These are phyloP conservation scores for Cyclotella kingstonii DNA, from an alignment of 108 stramenopile species.

Conservation along the genomic window DNA sequence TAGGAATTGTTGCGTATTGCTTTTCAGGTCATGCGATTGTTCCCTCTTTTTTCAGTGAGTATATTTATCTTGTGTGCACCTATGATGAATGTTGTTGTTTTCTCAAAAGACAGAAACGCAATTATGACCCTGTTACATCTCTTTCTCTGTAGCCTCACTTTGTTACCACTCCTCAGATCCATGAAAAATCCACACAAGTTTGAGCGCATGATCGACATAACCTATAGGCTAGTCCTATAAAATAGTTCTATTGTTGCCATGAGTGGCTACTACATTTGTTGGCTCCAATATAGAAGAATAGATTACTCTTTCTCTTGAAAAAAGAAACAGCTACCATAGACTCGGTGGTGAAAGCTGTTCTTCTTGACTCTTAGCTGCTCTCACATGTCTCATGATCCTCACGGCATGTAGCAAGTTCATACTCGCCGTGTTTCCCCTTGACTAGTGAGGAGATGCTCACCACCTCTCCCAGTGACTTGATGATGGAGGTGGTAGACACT, in stretches of 20 bases:
- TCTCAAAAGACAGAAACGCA: no score
- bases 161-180: conserved; percentile 22
- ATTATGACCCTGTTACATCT: no score
- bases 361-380: conserved; percentile 58
- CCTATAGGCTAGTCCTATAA: conserved; percentile 55
- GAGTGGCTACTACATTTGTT: conserved; percentile 79
- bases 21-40: conserved; percentile 84
- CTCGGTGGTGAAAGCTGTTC: no score
- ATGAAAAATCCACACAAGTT: conserved; percentile 75
- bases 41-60: conserved; percentile 58
- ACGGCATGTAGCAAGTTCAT: conserved; percentile 78
- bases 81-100: not conserved
- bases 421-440: conserved; percentile 81
- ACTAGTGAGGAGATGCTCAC: conserved; percentile 75
- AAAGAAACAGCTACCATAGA: conserved; percentile 37
- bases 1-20: conserved; percentile 78
- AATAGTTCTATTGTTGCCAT: conserved; percentile 60
- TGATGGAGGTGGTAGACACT: conserved; percentile 50
- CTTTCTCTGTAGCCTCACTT: no score
- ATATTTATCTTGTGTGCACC: not conserved
- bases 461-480: conserved; percentile 54
- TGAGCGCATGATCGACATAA: conserved; percentile 63
- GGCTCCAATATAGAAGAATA: conserved; percentile 74
- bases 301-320: conserved; percentile 72
- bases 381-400: conserved; percentile 82